Evolutionary conservation across 805 yeast genomes (phyloP).

Genomic region (Spathaspora passalidarum): DNA sequence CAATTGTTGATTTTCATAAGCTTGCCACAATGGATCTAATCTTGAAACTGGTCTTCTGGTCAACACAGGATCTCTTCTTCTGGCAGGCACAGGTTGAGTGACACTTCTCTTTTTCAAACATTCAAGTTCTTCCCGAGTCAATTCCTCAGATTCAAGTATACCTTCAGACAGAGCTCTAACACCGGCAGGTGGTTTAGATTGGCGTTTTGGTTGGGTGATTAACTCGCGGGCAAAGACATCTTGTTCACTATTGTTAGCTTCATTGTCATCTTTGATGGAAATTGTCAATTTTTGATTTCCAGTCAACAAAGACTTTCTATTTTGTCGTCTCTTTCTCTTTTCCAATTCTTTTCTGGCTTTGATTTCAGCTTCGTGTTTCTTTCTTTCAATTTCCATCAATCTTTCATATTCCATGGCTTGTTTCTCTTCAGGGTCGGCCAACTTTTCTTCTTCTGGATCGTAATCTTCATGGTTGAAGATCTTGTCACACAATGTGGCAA

Average conservation of each 20-base stretch:
- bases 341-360: constrained; percentile 46
- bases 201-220: constrained; percentile 37
- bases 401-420: constrained; percentile 45
- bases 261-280: constrained; percentile 31
- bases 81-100: constrained; percentile 36
- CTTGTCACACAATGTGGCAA: constrained; percentile 74
- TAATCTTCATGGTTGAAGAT: constrained; percentile 66
- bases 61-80: constrained; percentile 34
- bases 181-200: constrained; percentile 21
- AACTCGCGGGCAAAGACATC: constrained; percentile 23
- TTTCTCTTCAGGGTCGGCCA: constrained; percentile 41
- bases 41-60: constrained; percentile 56
- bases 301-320: constrained; percentile 37
- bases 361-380: constrained; percentile 52
- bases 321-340: constrained; percentile 41
- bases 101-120: constrained; percentile 44
- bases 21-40: constrained; percentile 54
- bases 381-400: constrained; percentile 43
- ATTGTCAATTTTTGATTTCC: constrained; percentile 36
- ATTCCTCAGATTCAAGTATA: constrained; percentile 25
- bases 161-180: constrained; percentile 39
- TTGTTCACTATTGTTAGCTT: constrained; percentile 22
- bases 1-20: constrained; percentile 47
- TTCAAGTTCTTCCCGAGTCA: constrained; percentile 46
- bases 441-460: constrained; percentile 47